Conservation (phyloP, 352 stramenopile species). For the Thalassiosira exigua region DNA sequence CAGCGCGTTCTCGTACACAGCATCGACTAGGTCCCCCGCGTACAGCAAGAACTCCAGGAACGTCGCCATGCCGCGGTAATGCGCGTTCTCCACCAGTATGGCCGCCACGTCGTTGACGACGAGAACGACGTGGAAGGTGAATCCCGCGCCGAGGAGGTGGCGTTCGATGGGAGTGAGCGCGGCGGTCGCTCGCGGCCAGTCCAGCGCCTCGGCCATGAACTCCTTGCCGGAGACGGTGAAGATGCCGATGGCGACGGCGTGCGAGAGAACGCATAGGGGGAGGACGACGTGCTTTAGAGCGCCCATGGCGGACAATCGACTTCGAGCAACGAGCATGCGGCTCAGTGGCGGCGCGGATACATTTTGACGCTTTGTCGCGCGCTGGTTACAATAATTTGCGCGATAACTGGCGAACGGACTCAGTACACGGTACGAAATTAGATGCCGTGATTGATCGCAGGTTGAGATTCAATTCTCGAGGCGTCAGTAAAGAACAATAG, state of each 20-base stretch:
- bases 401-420: no score
- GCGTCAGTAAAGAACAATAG: no score
- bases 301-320: constrained; percentile 21
- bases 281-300: constrained; percentile 25
- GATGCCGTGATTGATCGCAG: no score
- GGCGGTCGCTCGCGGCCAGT: constrained; percentile 7
- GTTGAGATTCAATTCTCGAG: no score
- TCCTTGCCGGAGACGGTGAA: constrained; percentile 11
- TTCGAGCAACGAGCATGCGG: no score
- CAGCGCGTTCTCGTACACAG: constrained; percentile 29
- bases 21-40: constrained; percentile 28
- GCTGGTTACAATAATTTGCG: no score
- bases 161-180: constrained; percentile 17
- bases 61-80: no score
- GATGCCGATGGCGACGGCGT: constrained; percentile 15
- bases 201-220: constrained; percentile 7
- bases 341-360: no score
- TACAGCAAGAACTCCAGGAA: constrained; percentile 25
- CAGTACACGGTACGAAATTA: no score
- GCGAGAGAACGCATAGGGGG: constrained; percentile 7
- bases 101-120: constrained; percentile 18
- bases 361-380: no score
- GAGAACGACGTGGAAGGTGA: constrained; percentile 21
- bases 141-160: constrained; percentile 18
- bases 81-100: constrained; percentile 14